Base-by-base conservation (phyloP, 768 basidiomycete species). In the Suillus tomentosus region DNA sequence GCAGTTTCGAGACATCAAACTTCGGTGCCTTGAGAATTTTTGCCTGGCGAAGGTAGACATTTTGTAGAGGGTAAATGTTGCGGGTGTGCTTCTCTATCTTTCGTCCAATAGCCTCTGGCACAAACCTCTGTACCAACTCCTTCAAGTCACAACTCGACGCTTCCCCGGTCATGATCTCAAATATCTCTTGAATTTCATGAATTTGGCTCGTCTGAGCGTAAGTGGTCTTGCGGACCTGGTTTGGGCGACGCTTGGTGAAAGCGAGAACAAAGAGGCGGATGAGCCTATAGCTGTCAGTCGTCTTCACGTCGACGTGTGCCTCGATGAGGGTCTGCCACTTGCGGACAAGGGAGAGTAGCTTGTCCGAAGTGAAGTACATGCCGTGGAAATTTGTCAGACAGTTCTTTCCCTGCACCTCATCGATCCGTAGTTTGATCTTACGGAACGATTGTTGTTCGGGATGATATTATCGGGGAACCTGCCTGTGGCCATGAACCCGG, bases 101-200 rank as follows among this genome's bases (percentile, higher is more conserved):
- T 99, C 96, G 90, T 70, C 97, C 97, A 72, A 99, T 99, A 67
- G 93, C 94, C 82, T 99, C 97, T 40, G 97, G 96, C 53, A 98
- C 89, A 77, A 99, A 97, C 86, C 99, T 99, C 84, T 95, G 93
- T 65, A 99, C 95, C 71, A 95, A 79, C 85, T 96, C 94, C 89
- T 99, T 99, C 80, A 99, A 81, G 80, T 99, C 97, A 76, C 93
- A 95, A 97, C 86, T 94, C 64, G 92, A 85, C 58, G 95, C 93
- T 81, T 99, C 97, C 68, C 96, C 88, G 63, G 88, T 95, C 24
- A 24, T 24, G 24, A 24, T 24, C 24, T 24, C 24, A 24, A 98
- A 94, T 96, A 99, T 99, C 87, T 99, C 99, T 79, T 97, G 85
- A 78, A 99, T 99, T 85, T 97, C 96, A 70, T 94, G 88, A 71